Percentiles rank a stretch among this genome's conserved stretches.
These are phyloP conservation scores for Rhinocladiella similis DNA, from an alignment of 2,329 filamentous ascomycete species.

Conservation along the genomic window DNA sequence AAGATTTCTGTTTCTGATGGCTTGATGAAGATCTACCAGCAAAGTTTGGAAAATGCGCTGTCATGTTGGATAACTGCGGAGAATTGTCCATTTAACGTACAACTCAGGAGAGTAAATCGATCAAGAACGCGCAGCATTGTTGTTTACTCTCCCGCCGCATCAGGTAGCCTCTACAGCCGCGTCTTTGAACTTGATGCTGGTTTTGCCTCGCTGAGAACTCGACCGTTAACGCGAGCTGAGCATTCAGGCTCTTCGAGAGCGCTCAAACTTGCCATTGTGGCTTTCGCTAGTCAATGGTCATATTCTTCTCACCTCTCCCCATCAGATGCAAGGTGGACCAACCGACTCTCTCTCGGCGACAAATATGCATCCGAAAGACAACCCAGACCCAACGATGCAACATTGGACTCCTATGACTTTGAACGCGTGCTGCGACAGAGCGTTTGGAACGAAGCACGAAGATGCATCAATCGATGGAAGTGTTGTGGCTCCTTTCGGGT, in stretches of 20 bases:
- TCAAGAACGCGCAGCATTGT: conserved; percentile 20
- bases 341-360: not conserved
- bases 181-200: conserved; percentile 36
- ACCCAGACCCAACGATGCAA: not conserved
- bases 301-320: not conserved
- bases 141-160: not conserved
- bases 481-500: not conserved
- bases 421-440: not conserved
- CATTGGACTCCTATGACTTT: not conserved
- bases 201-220: conserved; percentile 37
- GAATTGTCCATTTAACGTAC: conserved; percentile 44
- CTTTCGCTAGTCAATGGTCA: conserved; percentile 46
- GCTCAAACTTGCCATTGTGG: conserved; percentile 43
- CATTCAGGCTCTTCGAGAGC: conserved; percentile 40
- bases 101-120: conserved; percentile 23
- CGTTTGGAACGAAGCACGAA: not conserved
- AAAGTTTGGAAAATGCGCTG: conserved; percentile 47
- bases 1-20: conserved; percentile 37
- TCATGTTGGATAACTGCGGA: conserved; percentile 47
- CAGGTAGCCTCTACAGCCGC: too few species aligned
- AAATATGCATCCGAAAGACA: not conserved
- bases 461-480: not conserved
- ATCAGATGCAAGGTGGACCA: too few species aligned
- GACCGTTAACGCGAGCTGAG: conserved; percentile 37
- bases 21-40: conserved; percentile 45